Base-by-base conservation (phyloP, 148 eudicot species). In the Linanthus parryae region DNA sequence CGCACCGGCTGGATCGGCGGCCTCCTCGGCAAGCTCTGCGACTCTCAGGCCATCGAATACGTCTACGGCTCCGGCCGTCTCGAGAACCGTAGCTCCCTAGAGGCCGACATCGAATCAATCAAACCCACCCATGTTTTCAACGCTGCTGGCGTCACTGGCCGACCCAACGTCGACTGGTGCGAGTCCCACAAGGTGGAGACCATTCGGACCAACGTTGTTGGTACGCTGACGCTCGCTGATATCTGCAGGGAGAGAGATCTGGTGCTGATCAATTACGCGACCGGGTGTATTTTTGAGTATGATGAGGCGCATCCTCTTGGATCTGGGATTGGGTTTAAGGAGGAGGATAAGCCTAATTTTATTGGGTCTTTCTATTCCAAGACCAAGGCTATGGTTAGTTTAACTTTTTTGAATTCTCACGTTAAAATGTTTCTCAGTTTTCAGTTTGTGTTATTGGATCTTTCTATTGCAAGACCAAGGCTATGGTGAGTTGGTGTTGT, bases 1-100 rank as follows among this genome's bases (percentile, higher is more conserved):
- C 64, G 70, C 2, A 77, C 83, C 16, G 83, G 83, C 8, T 77
- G 83, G 83, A 70, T 77, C 56, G 82, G 82, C 33, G 82, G 82
- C 22, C 35, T 73, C 18, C 58, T 77, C 16, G 82, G 82, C 39
- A 44, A 47, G 17, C 70, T 77, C 35, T 69, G 75, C 48, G 58
- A 70, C 9, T 30, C 78, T 35, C 83, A 77, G 26, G 57, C 60
- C 34, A 73, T 77, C 56, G 18, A 50, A 37, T 78, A 59, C 47
- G 22, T 38, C 13, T 78, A 73, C 66, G 83, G 76, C 24, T 63
- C 73, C 25, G 79, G 76, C 18, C 79, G 83, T 8, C 60, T 78
- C n/a, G 76, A 78, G 52, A 58, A 78, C 74, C 76, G 79, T 8
- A 7, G 21, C 5, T 66, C 76, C 23, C 30, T 78, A 27, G 59